Conservation (phyloP, 2,329 filamentous ascomycete genomes). For the Helicocarpus griseus region DNA sequence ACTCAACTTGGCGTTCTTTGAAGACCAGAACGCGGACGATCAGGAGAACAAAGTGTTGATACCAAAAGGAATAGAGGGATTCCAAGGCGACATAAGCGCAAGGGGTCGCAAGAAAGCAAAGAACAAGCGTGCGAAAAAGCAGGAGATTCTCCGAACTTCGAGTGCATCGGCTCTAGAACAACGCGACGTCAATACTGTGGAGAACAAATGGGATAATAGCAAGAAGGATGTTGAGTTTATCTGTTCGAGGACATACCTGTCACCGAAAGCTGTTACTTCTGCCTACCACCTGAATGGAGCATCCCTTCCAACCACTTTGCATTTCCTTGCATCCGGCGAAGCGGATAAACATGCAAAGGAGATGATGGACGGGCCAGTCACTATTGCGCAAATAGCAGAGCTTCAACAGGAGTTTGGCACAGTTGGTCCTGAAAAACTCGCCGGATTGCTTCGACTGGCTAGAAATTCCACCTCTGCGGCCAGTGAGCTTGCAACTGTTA, state of each 20-base stretch:
- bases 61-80: constrained; percentile 72
- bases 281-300: constrained; percentile 51
- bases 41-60: constrained; percentile 34
- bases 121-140: constrained; percentile 25
- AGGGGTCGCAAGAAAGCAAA: constrained; percentile 38
- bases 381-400: constrained; percentile 43
- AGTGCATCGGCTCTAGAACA: constrained; percentile 15
- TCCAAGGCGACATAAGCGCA: constrained; percentile 42
- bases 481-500: constrained; percentile 49
- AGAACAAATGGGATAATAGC: constrained; percentile 51
- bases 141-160: constrained; percentile 15
- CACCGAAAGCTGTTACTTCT: constrained; percentile 42
- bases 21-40: constrained; percentile 47
- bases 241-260: constrained; percentile 38
- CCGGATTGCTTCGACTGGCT: constrained; percentile 47
- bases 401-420: constrained; percentile 46
- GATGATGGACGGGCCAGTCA: constrained; percentile 31
- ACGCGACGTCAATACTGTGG: constrained; percentile 14
- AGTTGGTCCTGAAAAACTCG: constrained; percentile 39
- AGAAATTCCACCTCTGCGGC: constrained; percentile 48
- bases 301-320: constrained; percentile 47
- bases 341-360: constrained; percentile 30
- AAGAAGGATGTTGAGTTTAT: constrained; percentile 54
- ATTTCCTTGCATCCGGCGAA: constrained; percentile 41
- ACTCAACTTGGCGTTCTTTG: constrained; percentile 67